Evolutionary conservation across 495 filamentous ascomycete genomes (phyloP).

Genomic region (Lineolata rhizophorae): DNA sequence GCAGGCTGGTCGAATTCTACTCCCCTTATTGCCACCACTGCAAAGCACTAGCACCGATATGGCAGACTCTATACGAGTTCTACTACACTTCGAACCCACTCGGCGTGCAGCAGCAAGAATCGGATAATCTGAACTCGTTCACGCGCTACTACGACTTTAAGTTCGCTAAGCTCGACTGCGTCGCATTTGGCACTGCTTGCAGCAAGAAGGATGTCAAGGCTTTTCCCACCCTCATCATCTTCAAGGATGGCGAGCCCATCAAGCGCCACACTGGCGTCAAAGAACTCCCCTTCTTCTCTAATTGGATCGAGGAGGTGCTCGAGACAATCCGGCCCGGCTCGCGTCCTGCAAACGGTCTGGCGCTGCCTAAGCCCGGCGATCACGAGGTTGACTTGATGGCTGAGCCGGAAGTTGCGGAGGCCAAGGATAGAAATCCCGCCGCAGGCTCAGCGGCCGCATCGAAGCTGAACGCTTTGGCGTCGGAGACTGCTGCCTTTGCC

Average conservation of each 20-base stretch:
- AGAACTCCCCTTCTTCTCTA: constrained; percentile 34
- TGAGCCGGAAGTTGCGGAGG: constrained; percentile 22
- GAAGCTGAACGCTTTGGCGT: constrained; percentile 15
- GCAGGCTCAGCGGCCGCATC: constrained; percentile 23
- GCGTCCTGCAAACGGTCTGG: constrained; percentile 37
- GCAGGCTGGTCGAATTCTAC: constrained; percentile 54
- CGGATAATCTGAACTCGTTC: constrained; percentile 39
- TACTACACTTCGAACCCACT: constrained; percentile 81
- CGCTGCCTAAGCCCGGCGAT: constrained; percentile 37
- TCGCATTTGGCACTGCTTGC: constrained; percentile 59
- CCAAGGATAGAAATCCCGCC: constrained; percentile 27
- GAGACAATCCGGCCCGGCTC: constrained; percentile 63
- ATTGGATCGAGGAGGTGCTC: constrained; percentile 53
- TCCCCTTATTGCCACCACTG: constrained; percentile 70
- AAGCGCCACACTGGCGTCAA: constrained; percentile 38
- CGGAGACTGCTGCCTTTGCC: neutral
- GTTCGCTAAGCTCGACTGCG: constrained; percentile 69
- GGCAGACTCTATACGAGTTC: constrained; percentile 85
- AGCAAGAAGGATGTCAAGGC: constrained; percentile 33
- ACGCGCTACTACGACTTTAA: constrained; percentile 69
- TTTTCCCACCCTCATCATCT: constrained; percentile 61
- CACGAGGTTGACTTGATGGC: constrained; percentile 24
- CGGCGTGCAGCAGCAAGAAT: constrained; percentile 15
- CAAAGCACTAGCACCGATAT: constrained; percentile 54
- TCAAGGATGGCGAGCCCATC: constrained; percentile 52